Base-by-base conservation (phyloP, 768 basidiomycete genomes). In the Russula lepida region DNA sequence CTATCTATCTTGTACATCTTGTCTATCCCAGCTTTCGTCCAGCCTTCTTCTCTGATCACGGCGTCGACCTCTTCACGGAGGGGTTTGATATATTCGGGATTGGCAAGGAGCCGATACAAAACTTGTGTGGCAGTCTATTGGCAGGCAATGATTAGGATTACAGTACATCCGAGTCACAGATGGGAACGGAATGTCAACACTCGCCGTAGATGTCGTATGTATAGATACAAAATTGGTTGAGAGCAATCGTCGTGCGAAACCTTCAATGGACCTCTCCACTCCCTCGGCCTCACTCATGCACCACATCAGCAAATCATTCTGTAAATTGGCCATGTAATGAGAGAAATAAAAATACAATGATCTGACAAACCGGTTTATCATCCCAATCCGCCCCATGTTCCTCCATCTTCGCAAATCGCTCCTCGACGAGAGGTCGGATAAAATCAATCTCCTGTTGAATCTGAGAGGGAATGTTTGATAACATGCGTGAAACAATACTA, bases 281-380 rank as follows among this genome's bases (percentile, higher is more conserved):
- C n/a, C n/a, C n/a, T n/a, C n/a, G n/a, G n/a, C n/a, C n/a, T n/a
- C n/a, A n/a, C n/a, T n/a, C n/a, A n/a, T n/a, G n/a, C n/a, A n/a
- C n/a, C n/a, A n/a, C n/a, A n/a, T n/a, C n/a, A 78, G 69, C 66
- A 76, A 53, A 62, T 78, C 77, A 48, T 74, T 72, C 75, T 77
- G 54, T n/a, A 13, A 35, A 12, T 28, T 7, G 50, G 15, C 28
- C 28, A 49, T 35, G 23, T 68, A 4, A 67, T 13, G n/a, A 25
- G 6, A 2, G n/a, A 48, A 28, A 27, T 4, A 6, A 1, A 6
- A 25, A 39, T 19, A 13, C 12, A n/a, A n/a, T n/a, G n/a, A n/a
- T n/a, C n/a, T n/a, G n/a, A n/a, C n/a, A n/a, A n/a, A n/a, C n/a
- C n/a, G 54, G 54, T 3, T 30, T 11, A 23, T 55, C 54, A 32